phyloP scores from a whole-genome alignment of 768 basidiomycete species.

The Trametes sanguinea region DNA sequence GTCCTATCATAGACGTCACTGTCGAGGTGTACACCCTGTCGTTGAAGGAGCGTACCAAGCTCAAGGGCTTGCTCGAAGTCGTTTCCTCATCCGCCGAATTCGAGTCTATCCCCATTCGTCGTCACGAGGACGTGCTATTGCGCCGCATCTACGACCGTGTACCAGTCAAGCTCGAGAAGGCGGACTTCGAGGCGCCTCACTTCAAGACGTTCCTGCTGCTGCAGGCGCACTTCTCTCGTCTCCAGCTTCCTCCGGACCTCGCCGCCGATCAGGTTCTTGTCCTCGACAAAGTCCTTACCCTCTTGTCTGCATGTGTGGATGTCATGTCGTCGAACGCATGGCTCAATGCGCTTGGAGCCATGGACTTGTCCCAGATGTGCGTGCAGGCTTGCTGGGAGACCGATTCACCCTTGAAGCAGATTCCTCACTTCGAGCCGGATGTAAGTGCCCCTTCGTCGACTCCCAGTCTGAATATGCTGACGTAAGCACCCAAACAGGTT shows the following conservation, averaged over 20 bases:
- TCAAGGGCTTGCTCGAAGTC: conserved; percentile 95
- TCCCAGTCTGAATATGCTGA: no score
- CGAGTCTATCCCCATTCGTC: conserved; percentile 90
- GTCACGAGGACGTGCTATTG: conserved; percentile 85
- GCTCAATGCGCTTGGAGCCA: conserved; percentile 91
- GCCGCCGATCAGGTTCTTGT: conserved; percentile 89
- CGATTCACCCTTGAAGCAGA: conserved; percentile 92
- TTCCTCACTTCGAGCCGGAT: conserved; percentile 93
- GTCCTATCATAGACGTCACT: conserved; percentile 70
- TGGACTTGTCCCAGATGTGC: conserved; percentile 99
- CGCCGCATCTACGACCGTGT: conserved; percentile 94
- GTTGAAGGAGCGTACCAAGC: conserved; percentile 93
- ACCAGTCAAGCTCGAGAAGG: conserved; percentile 85
- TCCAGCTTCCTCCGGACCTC: conserved; percentile 90
- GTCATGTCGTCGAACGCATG: conserved; percentile 98
- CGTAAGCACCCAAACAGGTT: conserved; percentile 44
- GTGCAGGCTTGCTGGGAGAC: conserved; percentile 98
- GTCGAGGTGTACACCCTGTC: conserved; percentile 97
- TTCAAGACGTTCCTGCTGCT: conserved; percentile 98
- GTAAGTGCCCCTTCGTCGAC: conserved; percentile 42
- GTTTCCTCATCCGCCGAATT: conserved; percentile 97
- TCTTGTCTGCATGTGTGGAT: conserved; percentile 93
- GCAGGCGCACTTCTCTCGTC: conserved; percentile 94
- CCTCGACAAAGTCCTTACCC: conserved; percentile 86
- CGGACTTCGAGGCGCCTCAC: conserved; percentile 91